Evolutionary conservation across 345 rosid species (phyloP), one percentile per base, ranked within the genome.

Genomic region (Garcia nutans): DNA sequence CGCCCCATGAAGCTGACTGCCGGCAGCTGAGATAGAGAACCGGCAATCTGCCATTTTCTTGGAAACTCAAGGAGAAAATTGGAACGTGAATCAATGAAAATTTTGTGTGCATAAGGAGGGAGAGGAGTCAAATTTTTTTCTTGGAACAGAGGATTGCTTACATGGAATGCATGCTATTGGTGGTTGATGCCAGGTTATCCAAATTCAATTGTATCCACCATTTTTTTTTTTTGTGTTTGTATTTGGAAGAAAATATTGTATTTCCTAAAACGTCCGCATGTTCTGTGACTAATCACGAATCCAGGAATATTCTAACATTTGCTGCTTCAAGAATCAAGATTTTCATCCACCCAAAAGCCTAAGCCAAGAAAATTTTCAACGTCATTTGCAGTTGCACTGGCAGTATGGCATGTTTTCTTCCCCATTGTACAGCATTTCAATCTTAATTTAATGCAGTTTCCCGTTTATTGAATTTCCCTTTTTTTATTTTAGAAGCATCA

Each of bases 101-200:
- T 74, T 71, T 56, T 47, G 60, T 49, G 15, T 50, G 70, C 62
- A 8, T 31, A 42, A 7, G 58, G 19, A 71, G 47, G 6, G 49
- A 69, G 61, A 72, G 78, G 75, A 45, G 55, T 41, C 69, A n/a
- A 60, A 61, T 5, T 8, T 63, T 24, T 41, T 60, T 33, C 15
- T 5, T 11, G 57, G 65, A 68, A 13, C 64, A 8, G 58, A 55
- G 69, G 44, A 74, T 41, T 69, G 84, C 84, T 76, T 77, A 76
- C 74, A 11, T 84, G 86, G 77, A 75, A 56, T 83, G 75, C 83
- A 80, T 71, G 86, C 77, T 49, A 78, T 74, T 79, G 88, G 86
- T 71, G 74, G 85, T 74, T 63, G 73, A 73, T 76, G 88, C 85
- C 86, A 85, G 88, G 93, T 86, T 91, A 92, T 94, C 98, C 88